Evolutionary conservation across 148 eudicot species (phyloP).

Genomic region (Selenicereus undatus): DNA sequence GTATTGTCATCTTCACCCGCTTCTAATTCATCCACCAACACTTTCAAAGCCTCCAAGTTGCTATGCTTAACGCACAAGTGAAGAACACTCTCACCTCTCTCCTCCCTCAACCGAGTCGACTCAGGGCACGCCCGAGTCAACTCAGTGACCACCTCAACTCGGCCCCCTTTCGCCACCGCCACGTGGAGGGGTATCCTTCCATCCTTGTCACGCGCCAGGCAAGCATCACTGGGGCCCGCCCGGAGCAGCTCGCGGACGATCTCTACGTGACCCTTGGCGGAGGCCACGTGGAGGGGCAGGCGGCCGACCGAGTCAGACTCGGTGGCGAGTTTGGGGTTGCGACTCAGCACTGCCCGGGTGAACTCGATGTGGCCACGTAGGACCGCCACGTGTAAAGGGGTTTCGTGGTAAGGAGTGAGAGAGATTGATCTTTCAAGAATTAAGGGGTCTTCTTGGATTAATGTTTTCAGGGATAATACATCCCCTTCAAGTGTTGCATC

Average conservation of each 20-base stretch:
- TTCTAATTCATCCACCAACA: too few species aligned
- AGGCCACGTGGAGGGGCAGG: constrained; percentile 35
- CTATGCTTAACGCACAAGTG: too few species aligned
- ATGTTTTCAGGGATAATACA: background rate
- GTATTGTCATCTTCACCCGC: too few species aligned
- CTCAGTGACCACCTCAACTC: too few species aligned
- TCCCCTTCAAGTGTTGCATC: constrained; percentile 31
- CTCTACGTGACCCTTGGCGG: constrained; percentile 25
- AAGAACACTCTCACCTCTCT: too few species aligned
- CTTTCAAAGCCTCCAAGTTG: too few species aligned
- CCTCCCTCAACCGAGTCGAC: too few species aligned
- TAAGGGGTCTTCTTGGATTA: constrained; percentile 32
- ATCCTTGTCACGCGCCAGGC: too few species aligned
- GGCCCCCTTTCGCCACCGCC: too few species aligned
- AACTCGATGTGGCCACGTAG: constrained; percentile 32
- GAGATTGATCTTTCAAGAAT: constrained; percentile 27
- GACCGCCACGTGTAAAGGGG: constrained; percentile 33
- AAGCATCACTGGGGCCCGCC: too few species aligned
- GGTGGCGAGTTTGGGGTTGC: constrained; percentile 21
- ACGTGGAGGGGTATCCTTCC: too few species aligned
- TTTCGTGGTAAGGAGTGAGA: constrained; percentile 16
- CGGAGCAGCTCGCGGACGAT: constrained; percentile 4
- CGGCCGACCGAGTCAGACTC: constrained; percentile 33
- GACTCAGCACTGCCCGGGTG: constrained; percentile 19
- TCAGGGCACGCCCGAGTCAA: too few species aligned